Base-by-base conservation (phyloP, 2,329 filamentous ascomycete species). In the Apiospora pterosperma region DNA sequence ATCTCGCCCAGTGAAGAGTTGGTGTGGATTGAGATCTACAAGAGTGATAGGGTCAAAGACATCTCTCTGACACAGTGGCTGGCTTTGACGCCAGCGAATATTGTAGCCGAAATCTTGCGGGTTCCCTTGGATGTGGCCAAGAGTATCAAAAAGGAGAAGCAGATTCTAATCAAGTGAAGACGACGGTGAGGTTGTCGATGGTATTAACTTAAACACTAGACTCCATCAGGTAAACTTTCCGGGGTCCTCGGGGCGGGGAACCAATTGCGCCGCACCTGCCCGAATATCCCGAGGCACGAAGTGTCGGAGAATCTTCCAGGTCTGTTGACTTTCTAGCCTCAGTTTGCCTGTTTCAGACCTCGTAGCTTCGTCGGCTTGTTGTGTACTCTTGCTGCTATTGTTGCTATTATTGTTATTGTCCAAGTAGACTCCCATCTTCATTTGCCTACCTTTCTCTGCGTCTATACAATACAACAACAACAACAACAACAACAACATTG, bases 11-110 rank as follows among this genome's bases (percentile, higher is more conserved):
- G 82, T 0, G 86, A 90, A 66, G 86, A 89, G 61, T 79, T 92
- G 4, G 81, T 88, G 5, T 91, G 86, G 85, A 84, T 91, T 36
- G 89, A 91, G 73, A 84, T 91, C 21, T 91, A 90, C 80, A 90
- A 89, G 77, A 85, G 84, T 48, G 87, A 91, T 67, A 82, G 84
- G 2, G 87, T 91, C 1, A 86, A 84, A 0, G 89, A 92, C 71
- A 88, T 92, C 67, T 83, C 85, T 0, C 74, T 91, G 52, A 87
- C 85, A 0, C 89, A 92, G 74, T 92, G 89, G 89, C 79, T 92
- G 42, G 89, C 88, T 1, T 77, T 91, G 61, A 91, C 89, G 0
- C 89, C 89, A 0, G 78, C 84, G 0, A 84, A 88, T 59, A 82
- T 90, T 61, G 87, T 90, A 19, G 84, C 86, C 0, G 81, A 85